phyloP scores from a whole-genome alignment of 2,329 filamentous ascomycete species.

The Coniochaeta sp. region DNA sequence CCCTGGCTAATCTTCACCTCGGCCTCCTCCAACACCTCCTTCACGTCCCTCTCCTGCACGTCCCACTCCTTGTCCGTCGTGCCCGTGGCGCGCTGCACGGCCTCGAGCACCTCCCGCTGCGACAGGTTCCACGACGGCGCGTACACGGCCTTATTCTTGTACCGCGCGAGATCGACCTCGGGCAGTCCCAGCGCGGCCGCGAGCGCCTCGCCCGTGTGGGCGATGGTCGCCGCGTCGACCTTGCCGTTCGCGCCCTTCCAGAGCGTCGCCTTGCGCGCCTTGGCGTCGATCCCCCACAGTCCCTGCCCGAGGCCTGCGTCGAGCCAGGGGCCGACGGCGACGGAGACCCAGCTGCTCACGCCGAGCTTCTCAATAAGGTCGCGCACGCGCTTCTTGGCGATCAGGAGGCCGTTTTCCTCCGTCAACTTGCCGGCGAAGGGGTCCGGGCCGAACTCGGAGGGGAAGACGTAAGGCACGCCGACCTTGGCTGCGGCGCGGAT shows the following conservation, averaged over 20 bases:
- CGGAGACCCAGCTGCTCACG: too few relatives aligned
- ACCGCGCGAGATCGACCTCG: too few relatives aligned
- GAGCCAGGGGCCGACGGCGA: not conserved
- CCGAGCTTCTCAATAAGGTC: too few relatives aligned
- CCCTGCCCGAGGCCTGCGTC: not conserved
- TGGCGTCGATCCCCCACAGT: not conserved
- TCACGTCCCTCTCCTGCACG: not conserved
- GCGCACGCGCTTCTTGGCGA: too few relatives aligned
- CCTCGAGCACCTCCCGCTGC: not conserved
- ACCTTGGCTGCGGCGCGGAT: too few relatives aligned
- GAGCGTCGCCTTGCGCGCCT: not conserved
- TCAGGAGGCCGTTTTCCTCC: too few relatives aligned
- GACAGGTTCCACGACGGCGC: not conserved
- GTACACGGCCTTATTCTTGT: not conserved
- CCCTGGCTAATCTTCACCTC: too few relatives aligned
- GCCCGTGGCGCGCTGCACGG: not conserved
- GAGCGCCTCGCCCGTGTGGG: too few relatives aligned
- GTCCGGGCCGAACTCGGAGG: too few relatives aligned
- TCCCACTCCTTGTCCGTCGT: not conserved
- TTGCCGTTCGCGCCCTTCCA: not conserved
- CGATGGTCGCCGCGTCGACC: not conserved
- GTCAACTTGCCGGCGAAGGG: too few relatives aligned
- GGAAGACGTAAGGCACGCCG: too few relatives aligned
- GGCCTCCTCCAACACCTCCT: not conserved
- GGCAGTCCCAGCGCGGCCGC: too few relatives aligned